Percentiles rank a stretch among this genome's conserved stretches.
phyloP scores from a whole-genome alignment of 108 stramenopile genomes.

The Pinguiococcus pyrenoidosus region DNA sequence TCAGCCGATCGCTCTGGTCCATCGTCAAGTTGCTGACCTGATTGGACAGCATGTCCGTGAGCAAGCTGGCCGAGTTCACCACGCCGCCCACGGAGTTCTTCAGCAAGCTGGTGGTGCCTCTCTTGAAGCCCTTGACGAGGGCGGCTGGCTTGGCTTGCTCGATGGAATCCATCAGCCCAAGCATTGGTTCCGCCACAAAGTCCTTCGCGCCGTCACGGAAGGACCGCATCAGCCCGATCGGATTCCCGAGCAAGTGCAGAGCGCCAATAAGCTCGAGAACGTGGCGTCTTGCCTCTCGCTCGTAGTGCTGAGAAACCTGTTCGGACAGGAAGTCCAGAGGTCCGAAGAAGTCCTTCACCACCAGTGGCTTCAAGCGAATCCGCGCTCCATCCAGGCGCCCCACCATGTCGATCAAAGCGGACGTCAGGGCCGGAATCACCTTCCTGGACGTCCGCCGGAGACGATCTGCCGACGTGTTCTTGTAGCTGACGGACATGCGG shows the following conservation, averaged over 20 bases:
- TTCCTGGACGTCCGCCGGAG: too few species aligned
- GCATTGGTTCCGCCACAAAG: slow-evolving; percentile 63
- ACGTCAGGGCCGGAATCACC: too few species aligned
- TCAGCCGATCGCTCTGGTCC: slow-evolving; percentile 61
- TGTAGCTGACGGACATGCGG: too few species aligned
- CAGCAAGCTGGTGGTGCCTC: slow-evolving; percentile 64
- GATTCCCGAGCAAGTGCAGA: slow-evolving; percentile 70
- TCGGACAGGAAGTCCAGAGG: too few species aligned
- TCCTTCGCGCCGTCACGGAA: slow-evolving; percentile 56
- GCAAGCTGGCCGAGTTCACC: slow-evolving; percentile 57
- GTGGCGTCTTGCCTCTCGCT: slow-evolving; percentile 52
- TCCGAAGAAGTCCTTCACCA: too few species aligned
- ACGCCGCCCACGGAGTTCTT: slow-evolving; percentile 74
- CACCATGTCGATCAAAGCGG: slow-evolving; percentile 23
- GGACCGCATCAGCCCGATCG: slow-evolving; percentile 62
- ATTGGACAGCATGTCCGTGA: slow-evolving; percentile 60
- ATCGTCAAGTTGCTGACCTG: slow-evolving; percentile 68
- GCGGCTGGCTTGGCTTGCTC: slow-evolving; percentile 54
- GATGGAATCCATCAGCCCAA: slow-evolving; percentile 44
- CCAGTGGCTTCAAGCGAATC: too few species aligned
- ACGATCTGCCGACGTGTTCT: too few species aligned
- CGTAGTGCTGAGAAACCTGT: slow-evolving; percentile 63
- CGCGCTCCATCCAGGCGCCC: slow-evolving; percentile 28
- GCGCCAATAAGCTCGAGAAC: slow-evolving; percentile 64
- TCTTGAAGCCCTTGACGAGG: slow-evolving; percentile 63